Percentiles rank a stretch among this genome's conserved stretches.
phyloP scores from a whole-genome alignment of 2,329 filamentous ascomycete species.

The Teratosphaeria pseudoeucalypti region DNA sequence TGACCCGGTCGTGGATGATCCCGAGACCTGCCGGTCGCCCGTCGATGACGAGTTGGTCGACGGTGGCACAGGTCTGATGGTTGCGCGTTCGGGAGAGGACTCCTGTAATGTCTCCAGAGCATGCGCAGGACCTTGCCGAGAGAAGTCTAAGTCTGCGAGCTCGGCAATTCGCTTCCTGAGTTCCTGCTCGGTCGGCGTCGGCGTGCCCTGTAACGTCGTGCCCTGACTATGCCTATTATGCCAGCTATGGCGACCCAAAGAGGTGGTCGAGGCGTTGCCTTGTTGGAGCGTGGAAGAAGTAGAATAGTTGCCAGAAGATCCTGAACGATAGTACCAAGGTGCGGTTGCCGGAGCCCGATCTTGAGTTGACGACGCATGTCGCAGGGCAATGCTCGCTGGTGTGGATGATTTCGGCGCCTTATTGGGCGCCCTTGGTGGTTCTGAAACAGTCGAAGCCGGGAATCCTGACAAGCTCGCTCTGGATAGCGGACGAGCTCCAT shows the following conservation, averaged over 20 bases:
- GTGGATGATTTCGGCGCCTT: slow-evolving; percentile 13
- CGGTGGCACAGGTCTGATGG: slow-evolving; percentile 7
- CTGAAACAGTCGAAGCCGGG: slow-evolving; percentile 22
- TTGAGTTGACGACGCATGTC: slow-evolving; percentile 10
- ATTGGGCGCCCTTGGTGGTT: slow-evolving; percentile 13
- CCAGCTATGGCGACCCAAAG: slow-evolving; percentile 10
- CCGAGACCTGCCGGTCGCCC: slow-evolving; percentile 1
- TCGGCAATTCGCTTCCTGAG: slow-evolving; percentile 12
- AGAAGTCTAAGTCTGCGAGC: not conserved
- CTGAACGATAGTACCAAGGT: slow-evolving; percentile 18
- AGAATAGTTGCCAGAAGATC: slow-evolving; percentile 19
- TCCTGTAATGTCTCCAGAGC: slow-evolving; percentile 21
- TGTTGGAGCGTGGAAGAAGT: slow-evolving; percentile 18
- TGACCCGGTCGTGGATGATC: not conserved
- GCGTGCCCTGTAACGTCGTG: slow-evolving; percentile 20
- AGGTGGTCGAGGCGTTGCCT: slow-evolving; percentile 10
- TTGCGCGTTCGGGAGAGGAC: slow-evolving; percentile 15
- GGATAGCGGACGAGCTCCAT: slow-evolving; percentile 16
- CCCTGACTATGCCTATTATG: slow-evolving; percentile 18
- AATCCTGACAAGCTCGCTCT: slow-evolving; percentile 12
- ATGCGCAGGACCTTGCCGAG: slow-evolving; percentile 10
- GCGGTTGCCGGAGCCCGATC: slow-evolving; percentile 7
- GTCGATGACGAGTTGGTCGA: slow-evolving; percentile 2
- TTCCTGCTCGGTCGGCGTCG: slow-evolving; percentile 19
- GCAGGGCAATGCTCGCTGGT: slow-evolving; percentile 15